Evolutionary conservation across 352 stramenopile species (phyloP).

Genomic region (Phytophthora ohioensis): DNA sequence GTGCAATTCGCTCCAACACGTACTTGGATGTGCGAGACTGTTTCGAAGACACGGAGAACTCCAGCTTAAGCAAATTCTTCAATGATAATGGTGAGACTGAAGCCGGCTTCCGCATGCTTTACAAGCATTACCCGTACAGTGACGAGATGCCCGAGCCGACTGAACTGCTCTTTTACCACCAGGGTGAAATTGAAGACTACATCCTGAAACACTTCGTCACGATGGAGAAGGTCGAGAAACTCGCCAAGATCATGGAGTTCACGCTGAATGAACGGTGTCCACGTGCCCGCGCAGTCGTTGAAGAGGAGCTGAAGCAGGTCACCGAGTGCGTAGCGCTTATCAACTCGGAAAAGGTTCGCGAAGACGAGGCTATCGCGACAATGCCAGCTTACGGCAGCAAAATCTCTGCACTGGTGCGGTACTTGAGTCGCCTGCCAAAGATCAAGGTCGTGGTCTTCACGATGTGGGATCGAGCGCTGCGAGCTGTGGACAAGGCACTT

Average conservation of each 20-base stretch:
- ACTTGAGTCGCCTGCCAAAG: constrained; percentile 55
- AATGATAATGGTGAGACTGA: constrained; percentile 54
- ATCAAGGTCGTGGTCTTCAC: constrained; percentile 87
- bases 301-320: constrained; percentile 62
- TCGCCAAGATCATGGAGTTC: constrained; percentile 64
- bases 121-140: constrained; percentile 57
- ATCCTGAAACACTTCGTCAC: constrained; percentile 66
- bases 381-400: constrained; percentile 77
- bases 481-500: constrained; percentile 71
- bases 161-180: constrained; percentile 69
- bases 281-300: constrained; percentile 47
- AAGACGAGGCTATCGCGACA: constrained; percentile 36
- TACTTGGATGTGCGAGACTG: constrained; percentile 61
- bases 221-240: constrained; percentile 44
- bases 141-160: constrained; percentile 59
- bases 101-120: constrained; percentile 74
- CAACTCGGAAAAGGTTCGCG: constrained; percentile 17
- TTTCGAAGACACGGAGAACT: constrained; percentile 59
- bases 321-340: constrained; percentile 60
- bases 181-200: constrained; percentile 76
- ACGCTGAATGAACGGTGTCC: constrained; percentile 72
- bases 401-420: constrained; percentile 74
- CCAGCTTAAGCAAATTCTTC: constrained; percentile 59
- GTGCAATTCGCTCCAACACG: constrained; percentile 51
- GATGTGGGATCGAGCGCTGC: constrained; percentile 78